A percentile compares a stretch with the other conserved stretches of the same genome.
Evolutionary conservation across 257 asterid genomes (phyloP).

Genomic region (Solanum raphanifolium): DNA sequence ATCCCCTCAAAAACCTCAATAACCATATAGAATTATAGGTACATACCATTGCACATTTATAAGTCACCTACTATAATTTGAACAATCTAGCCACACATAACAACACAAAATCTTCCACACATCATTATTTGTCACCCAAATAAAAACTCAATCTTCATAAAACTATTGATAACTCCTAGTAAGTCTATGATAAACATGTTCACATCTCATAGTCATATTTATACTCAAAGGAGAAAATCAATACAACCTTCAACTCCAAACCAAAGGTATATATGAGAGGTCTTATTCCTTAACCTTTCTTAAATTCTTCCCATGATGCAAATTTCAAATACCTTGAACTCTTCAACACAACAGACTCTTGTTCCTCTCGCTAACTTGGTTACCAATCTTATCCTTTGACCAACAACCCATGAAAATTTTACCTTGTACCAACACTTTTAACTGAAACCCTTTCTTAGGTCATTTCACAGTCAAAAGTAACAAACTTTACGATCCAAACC

Average conservation of each 20-base stretch:
- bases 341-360: not conserved
- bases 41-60: too few species aligned
- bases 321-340: not conserved
- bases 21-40: too few species aligned
- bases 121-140: too few species aligned
- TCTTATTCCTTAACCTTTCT: not conserved
- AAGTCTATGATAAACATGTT: not conserved
- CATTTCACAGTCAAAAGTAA: too few species aligned
- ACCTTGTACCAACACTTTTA: not conserved
- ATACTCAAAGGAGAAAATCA: not conserved
- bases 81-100: too few species aligned
- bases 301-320: too few species aligned
- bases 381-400: not conserved
- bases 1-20: too few species aligned
- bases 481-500: not conserved
- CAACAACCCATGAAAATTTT: not conserved
- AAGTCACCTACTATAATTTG: too few species aligned
- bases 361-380: not conserved
- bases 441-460: not conserved
- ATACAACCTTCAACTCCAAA: not conserved
- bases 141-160: too few species aligned
- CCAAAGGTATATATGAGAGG: not conserved
- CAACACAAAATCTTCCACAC: too few species aligned
- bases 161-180: too few species aligned
- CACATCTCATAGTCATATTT: not conserved